phyloP scores from a whole-genome alignment of 108 stramenopile genomes.

The Cyclotella sp. region DNA sequence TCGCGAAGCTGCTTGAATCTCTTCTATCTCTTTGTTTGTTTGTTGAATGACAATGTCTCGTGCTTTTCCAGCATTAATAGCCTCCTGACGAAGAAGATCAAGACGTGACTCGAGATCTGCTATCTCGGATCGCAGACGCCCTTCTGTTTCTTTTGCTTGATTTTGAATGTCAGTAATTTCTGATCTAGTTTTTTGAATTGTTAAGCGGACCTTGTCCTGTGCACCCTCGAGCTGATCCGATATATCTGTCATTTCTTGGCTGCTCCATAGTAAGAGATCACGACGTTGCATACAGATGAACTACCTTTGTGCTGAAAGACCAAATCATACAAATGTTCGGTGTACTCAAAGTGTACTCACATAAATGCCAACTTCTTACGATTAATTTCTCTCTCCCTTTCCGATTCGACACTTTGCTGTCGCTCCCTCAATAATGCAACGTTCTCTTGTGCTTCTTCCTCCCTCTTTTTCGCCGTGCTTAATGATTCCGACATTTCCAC shows the following conservation, averaged over 20 bases:
- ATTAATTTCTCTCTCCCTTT: constrained; percentile 22
- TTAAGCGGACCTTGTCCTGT: constrained; percentile 38
- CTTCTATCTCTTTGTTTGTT: constrained; percentile 28
- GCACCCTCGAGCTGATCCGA: constrained; percentile 39
- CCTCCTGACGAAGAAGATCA: constrained; percentile 24
- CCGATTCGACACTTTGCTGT: constrained; percentile 18
- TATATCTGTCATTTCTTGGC: constrained; percentile 34
- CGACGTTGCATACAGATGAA: not conserved
- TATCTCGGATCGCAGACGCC: constrained; percentile 31
- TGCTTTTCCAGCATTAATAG: not conserved
- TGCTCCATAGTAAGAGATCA: not conserved
- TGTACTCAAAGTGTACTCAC: constrained; percentile 26
- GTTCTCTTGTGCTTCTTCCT: constrained; percentile 21
- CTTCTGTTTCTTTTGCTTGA: constrained; percentile 30
- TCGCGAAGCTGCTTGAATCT: constrained; percentile 8
- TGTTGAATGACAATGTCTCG: constrained; percentile 7
- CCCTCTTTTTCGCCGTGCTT: constrained; percentile 24
- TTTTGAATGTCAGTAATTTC: constrained; percentile 27
- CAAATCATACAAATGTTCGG: not conserved
- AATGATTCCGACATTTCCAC: constrained; percentile 34
- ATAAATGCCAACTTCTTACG: constrained; percentile 14
- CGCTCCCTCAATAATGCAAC: constrained; percentile 18
- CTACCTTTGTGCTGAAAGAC: too few relatives aligned
- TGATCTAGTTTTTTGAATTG: constrained; percentile 20
- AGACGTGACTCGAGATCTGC: constrained; percentile 36